Conservation (phyloP, 805 yeast genomes). For the Nakazawaea wyomingensis region DNA sequence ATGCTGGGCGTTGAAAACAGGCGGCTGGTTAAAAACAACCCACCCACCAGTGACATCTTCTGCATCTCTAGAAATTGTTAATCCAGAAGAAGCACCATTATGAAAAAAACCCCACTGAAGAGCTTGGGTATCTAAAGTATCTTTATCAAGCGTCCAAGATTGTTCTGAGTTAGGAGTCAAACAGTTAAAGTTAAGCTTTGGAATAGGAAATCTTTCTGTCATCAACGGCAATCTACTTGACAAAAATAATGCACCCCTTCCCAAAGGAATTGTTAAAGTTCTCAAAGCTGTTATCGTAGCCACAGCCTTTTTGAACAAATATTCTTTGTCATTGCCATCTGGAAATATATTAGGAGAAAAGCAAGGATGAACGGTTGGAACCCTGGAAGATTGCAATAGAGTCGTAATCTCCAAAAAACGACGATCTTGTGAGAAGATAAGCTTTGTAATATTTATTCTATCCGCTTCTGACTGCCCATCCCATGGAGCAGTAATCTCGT, state of each 20-base stretch:
- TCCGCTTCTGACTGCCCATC: slow-evolving; percentile 70
- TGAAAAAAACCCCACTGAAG: slow-evolving; percentile 87
- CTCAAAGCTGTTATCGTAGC: slow-evolving; percentile 62
- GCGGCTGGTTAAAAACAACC: slow-evolving; percentile 84
- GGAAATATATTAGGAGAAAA: slow-evolving; percentile 26
- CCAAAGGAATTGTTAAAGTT: slow-evolving; percentile 71
- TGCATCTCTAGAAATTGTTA: slow-evolving; percentile 64
- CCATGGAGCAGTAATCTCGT: slow-evolving; percentile 53
- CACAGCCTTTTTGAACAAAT: slow-evolving; percentile 48
- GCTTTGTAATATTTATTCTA: slow-evolving; percentile 57
- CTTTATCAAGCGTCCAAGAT: slow-evolving; percentile 55
- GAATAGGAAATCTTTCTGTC: slow-evolving; percentile 80
- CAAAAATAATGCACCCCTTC: slow-evolving; percentile 69
- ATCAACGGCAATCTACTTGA: slow-evolving; percentile 70
- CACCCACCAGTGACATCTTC: slow-evolving; percentile 80
- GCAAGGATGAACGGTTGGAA: slow-evolving; percentile 46
- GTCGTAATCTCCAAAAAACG: slow-evolving; percentile 73
- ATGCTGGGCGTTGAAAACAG: slow-evolving; percentile 67
- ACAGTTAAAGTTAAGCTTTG: slow-evolving; percentile 66
- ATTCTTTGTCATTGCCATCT: slow-evolving; percentile 17
- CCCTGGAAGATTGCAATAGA: slow-evolving; percentile 62
- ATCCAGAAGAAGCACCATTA: slow-evolving; percentile 85
- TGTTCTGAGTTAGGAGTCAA: slow-evolving; percentile 61
- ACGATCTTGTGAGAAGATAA: slow-evolving; percentile 73
- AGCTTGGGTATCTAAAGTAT: slow-evolving; percentile 34